Conservation (phyloP, 2,329 filamentous ascomycete species). For the Penicillium sp. region DNA sequence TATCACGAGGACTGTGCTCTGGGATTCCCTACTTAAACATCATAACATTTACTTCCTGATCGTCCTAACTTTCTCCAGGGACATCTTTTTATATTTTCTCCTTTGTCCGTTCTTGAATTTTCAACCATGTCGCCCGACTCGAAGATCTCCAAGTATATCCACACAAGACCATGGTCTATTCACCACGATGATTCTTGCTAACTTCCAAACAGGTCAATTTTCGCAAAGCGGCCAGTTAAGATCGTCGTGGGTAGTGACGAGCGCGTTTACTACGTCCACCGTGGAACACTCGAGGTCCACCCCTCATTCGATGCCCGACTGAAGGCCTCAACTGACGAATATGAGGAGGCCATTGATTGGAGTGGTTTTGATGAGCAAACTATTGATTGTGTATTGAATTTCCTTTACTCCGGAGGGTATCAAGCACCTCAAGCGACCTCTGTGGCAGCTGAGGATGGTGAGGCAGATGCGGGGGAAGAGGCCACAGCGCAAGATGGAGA, state of each 20-base stretch:
- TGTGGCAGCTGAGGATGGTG: background rate
- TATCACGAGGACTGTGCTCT: background rate
- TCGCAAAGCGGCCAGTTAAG: constrained; percentile 1
- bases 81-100: no score
- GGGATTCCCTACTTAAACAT: background rate
- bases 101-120: background rate
- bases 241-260: background rate
- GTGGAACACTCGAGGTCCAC: background rate
- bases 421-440: background rate
- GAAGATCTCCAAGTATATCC: background rate
- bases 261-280: background rate
- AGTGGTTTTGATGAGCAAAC: constrained; percentile 1
- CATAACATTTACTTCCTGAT: background rate
- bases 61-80: background rate
- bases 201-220: background rate
- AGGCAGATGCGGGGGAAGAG: background rate
- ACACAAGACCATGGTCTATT: background rate
- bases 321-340: background rate
- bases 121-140: background rate
- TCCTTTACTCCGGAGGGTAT: constrained; percentile 1
- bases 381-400: constrained; percentile 1
- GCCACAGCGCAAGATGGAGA: background rate
- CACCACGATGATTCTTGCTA: background rate
- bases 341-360: constrained; percentile 1
- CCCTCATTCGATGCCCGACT: background rate